These are phyloP conservation scores for Daedaleopsis sinensis DNA, from an alignment of 768 basidiomycete genomes.

Conservation along the genomic window DNA sequence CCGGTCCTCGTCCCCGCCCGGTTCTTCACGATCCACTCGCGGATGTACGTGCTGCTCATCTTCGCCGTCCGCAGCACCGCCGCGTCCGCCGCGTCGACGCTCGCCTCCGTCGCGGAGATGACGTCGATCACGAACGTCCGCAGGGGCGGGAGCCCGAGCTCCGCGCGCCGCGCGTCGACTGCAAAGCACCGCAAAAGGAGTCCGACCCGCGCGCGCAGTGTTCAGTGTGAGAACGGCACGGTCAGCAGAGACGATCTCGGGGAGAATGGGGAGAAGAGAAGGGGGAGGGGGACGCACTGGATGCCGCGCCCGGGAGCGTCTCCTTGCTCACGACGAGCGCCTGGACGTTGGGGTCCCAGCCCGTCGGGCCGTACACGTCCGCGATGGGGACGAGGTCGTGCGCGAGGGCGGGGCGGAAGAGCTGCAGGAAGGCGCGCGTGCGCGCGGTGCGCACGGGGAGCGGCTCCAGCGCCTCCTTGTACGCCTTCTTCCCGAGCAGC, in stretches of 20 bases:
- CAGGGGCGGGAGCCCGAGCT: constrained; percentile 59
- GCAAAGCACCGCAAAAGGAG: neutral
- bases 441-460: constrained; percentile 55
- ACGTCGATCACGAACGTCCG: constrained; percentile 85
- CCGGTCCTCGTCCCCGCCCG: neutral
- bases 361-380: constrained; percentile 94
- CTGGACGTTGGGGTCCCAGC: constrained; percentile 85
- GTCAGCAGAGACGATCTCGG: neutral
- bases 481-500: constrained; percentile 71
- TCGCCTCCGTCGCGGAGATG: constrained; percentile 68
- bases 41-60: constrained; percentile 93
- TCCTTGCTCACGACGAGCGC: constrained; percentile 91
- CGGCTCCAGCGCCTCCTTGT: constrained; percentile 67
- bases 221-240: constrained; percentile 3
- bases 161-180: constrained; percentile 70
- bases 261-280: neutral
- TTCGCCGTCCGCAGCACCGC: constrained; percentile 76
- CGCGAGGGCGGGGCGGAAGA: constrained; percentile 67
- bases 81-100: constrained; percentile 65
- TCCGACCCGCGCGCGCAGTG: neutral
- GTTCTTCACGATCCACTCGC: constrained; percentile 73
- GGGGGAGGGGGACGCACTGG: constrained; percentile 54
- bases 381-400: constrained; percentile 73
- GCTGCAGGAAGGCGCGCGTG: constrained; percentile 68
- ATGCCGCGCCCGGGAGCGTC: constrained; percentile 73